Conservation (phyloP, 192 early-diverging fungal genomes). For the Helicostylum pulchrum region DNA sequence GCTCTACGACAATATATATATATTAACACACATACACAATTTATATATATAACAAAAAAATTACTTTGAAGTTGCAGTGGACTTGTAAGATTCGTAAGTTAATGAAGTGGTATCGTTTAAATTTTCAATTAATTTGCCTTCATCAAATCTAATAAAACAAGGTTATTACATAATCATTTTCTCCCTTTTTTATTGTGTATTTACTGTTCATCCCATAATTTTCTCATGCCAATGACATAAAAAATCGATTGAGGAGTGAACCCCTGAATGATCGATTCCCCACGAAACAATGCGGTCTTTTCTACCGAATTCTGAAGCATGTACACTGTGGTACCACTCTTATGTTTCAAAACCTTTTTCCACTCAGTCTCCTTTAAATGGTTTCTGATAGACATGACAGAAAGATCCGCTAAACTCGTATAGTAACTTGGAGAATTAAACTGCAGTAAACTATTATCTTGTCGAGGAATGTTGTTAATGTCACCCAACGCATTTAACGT, state of each 20-base stretch:
- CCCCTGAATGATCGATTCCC: conserved; percentile 42
- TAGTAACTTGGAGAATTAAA: conserved; percentile 14
- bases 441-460: background rate
- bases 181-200: conserved; percentile 1
- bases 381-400: conserved; percentile 34
- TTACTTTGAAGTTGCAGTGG: conserved; percentile 33
- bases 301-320: conserved; percentile 32
- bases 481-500: background rate
- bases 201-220: conserved; percentile 51
- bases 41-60: background rate
- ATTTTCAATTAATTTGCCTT: conserved; percentile 36
- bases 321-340: conserved; percentile 42
- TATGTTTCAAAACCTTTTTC: conserved; percentile 48
- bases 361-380: conserved; percentile 37
- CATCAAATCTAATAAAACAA: conserved; percentile 28
- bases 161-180: background rate
- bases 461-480: background rate
- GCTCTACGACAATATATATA: conserved; percentile 9
- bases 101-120: conserved; percentile 39
- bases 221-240: conserved; percentile 50
- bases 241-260: conserved; percentile 48
- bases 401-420: conserved; percentile 37
- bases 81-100: conserved; percentile 35
- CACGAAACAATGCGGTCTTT: conserved; percentile 43
- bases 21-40: background rate